Evolutionary conservation across 148 eudicot genomes (phyloP).

Genomic region (Salicornia ramosissima): DNA sequence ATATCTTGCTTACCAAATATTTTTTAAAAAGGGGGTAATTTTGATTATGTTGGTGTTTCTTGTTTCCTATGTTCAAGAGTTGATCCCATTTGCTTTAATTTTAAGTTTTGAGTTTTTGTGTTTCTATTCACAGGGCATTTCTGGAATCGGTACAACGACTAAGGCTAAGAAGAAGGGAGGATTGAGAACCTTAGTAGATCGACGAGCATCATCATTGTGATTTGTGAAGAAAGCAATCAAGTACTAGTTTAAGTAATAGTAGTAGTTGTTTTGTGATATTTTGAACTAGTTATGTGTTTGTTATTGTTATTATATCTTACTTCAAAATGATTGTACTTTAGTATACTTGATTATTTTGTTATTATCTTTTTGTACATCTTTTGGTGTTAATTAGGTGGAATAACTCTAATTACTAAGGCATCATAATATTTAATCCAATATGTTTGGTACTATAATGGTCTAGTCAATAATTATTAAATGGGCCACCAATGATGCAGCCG

Average conservation of each 20-base stretch:
- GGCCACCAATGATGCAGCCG: too few relatives aligned
- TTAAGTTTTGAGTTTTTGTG: too few relatives aligned
- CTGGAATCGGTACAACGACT: constrained; percentile 43
- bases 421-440: not conserved
- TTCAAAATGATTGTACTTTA: constrained; percentile 10
- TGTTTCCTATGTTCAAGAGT: too few relatives aligned
- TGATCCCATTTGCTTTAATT: too few relatives aligned
- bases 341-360: constrained; percentile 7
- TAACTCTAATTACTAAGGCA: not conserved
- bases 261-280: constrained; percentile 13
- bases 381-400: constrained; percentile 8
- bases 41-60: too few relatives aligned
- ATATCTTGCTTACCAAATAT: too few relatives aligned
- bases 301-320: too few relatives aligned
- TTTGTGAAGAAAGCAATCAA: not conserved
- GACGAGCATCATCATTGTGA: not conserved
- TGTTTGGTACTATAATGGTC: too few relatives aligned
- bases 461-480: too few relatives aligned
- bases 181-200: not conserved
- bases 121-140: constrained; percentile 38
- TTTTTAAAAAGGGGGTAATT: too few relatives aligned
- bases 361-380: not conserved
- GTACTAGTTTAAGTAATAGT: not conserved
- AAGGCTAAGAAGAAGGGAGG: constrained; percentile 32
- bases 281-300: not conserved